Base-by-base conservation (phyloP, 257 asterid genomes). In the Fraxinus cuspidata region DNA sequence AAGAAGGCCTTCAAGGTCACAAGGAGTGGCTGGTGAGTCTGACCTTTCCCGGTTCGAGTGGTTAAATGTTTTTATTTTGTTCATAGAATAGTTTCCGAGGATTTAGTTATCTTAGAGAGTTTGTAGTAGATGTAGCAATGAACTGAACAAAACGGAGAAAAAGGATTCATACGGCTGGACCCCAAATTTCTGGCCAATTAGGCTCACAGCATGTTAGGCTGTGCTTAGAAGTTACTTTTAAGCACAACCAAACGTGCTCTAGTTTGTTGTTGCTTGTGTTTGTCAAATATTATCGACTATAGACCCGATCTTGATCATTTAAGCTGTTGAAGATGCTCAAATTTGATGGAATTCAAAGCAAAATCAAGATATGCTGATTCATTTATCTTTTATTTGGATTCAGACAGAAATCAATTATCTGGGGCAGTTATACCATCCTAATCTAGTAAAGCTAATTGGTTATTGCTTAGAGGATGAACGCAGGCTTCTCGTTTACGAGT, bases 21-120 rank as follows among this genome's bases (percentile, higher is more conserved):
- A 92, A 83, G 84, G 97, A 92, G 84, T 92, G 97, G 97, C 72
- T 92, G 92, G 97, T 90, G 77, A 84, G 96, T 82, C 78, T 60
- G 0, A 35, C 65, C 12, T 56, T 29, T 4, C 78, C 53, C 13
- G 58, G 27, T 75, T 60, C 16, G 5, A 31, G 18, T 31, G 49
- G 28, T 71, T 35, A 2, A 21, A 32, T 64, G 2, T 58, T 19
- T 56, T 56, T 0, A 56, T 56, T n/a, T 56, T 16, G 58, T 47
- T 44, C 53, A 16, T 51, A 5, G 19, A 51, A 51, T 51, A 16
- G 7, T 5, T 53, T 18, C 11, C 64, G 7, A 53, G 3, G 0
- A n/a, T 56, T 6, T 56, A 1, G 65, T 56, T 56, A 19, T 7
- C 11, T 18, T n/a, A 19, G 65, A 56, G 65, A 5, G 27, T 2